phyloP scores from a whole-genome alignment of 2,329 filamentous ascomycete genomes.

The Xylariaceae sp. region DNA sequence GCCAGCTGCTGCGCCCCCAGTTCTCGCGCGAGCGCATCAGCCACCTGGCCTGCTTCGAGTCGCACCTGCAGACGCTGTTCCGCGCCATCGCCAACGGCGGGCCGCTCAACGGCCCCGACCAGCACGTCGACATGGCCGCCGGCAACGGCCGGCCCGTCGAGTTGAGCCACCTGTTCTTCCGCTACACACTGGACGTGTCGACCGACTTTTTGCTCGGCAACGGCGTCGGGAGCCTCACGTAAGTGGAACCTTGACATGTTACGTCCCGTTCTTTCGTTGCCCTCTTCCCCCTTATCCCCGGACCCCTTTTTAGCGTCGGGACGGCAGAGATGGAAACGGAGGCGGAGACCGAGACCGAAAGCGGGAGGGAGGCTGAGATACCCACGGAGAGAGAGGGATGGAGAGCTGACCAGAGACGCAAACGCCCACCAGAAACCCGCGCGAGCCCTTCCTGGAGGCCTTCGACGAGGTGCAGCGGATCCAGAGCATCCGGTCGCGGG shows the following conservation, averaged over 20 bases:
- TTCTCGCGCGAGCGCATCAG: slow-evolving; percentile 80
- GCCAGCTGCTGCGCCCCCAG: slow-evolving; percentile 77
- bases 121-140: slow-evolving; percentile 55
- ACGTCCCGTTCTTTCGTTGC: background rate
- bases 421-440: slow-evolving; percentile 38
- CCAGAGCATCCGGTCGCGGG: slow-evolving; percentile 59
- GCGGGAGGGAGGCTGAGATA: no score
- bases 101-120: slow-evolving; percentile 49
- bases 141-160: slow-evolving; percentile 59
- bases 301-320: background rate
- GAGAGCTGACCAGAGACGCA: slow-evolving; percentile 1
- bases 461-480: slow-evolving; percentile 73
- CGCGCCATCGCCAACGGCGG: slow-evolving; percentile 54
- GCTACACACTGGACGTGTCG: slow-evolving; percentile 76
- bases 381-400: background rate
- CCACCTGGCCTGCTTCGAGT: slow-evolving; percentile 74
- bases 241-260: slow-evolving; percentile 11
- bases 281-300: background rate
- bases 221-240: slow-evolving; percentile 59
- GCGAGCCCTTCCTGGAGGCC: slow-evolving; percentile 66
- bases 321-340: background rate
- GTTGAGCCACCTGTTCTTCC: slow-evolving; percentile 70
- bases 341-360: background rate
- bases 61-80: slow-evolving; percentile 68
- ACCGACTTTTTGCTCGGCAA: slow-evolving; percentile 81